Base-by-base conservation (phyloP, 139 green algal species). In the Chlamydomonas sp. region DNA sequence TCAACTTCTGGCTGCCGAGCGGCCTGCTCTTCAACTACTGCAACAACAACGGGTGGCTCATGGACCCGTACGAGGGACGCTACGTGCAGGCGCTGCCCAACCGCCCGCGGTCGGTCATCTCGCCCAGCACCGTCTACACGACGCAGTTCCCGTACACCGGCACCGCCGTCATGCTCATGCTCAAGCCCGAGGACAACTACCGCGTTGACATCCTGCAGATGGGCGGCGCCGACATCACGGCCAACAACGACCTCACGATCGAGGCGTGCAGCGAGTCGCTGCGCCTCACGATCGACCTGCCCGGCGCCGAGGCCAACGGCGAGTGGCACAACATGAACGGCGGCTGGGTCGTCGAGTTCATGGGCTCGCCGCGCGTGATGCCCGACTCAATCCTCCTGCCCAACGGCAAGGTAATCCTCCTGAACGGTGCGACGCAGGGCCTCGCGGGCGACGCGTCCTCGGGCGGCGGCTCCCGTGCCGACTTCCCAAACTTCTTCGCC, bases 181-280 rank as follows among this genome's bases (percentile, higher is more conserved):
- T 81, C 10, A 26, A 5, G 2, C 36, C 48, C 1, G 48, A 43
- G 2, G 60, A 77, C 49, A 48, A 72, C 58, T 81, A 81, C 70
- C 43, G 34, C 47, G 59, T 72, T 28, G 75, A 81, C 30, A n/a
- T 81, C n/a, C 39, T 81, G 48, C 48, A 77, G 29, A 70, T 81
- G 37, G 75, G 75, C 22, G 75, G 75, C 26, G 10, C 48, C 6
- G 33, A 66, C 33, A 31, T 69, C 8, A 69, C 31, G 31, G 62
- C 62, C 6, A 58, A 57, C 36, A 13, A 3, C 3, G 35, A 69
- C n/a, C 35, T 69, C 3, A 26, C 22, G 28, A 10, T 69, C 8
- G 20, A 35, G 24, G 62, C 36, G 31, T 57, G 62, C 37, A 69
- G 34, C 72, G 72, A 66, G 33, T 69, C 62, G 36, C 35, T 57